Conservation (phyloP, 176 grass and related monocot genomes). For the Coix lacrymajobi region DNA sequence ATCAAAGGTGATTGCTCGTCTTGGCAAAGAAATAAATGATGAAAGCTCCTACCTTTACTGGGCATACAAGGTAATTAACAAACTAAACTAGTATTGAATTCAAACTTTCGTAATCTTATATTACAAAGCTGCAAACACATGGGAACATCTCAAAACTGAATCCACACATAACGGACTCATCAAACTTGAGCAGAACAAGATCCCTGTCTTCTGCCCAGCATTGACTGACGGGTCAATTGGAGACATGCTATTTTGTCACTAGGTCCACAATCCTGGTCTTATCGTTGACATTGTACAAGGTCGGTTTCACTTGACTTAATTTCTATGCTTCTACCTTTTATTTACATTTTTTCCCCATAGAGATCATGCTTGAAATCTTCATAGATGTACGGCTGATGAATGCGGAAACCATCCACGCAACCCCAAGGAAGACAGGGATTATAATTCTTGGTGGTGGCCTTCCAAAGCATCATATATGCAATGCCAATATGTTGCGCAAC, state of each 20-base stretch:
- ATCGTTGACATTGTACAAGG: constrained; percentile 93
- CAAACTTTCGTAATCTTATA: background rate
- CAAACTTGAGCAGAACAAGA: constrained; percentile 56
- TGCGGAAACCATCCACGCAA: constrained; percentile 75
- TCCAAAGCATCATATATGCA: constrained; percentile 94
- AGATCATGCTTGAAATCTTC: background rate
- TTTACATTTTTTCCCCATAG: background rate
- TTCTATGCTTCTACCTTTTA: background rate
- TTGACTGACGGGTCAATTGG: constrained; percentile 94
- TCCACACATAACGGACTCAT: constrained; percentile 5
- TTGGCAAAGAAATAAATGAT: constrained; percentile 95
- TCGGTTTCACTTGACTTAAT: constrained; percentile 11
- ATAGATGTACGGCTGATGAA: constrained; percentile 82
- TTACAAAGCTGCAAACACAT: background rate
- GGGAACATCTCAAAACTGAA: background rate
- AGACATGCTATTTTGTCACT: constrained; percentile 91
- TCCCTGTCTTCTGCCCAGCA: constrained; percentile 79
- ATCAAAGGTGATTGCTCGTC: constrained; percentile 83
- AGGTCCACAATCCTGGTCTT: constrained; percentile 74
- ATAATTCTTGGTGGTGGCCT: constrained; percentile 85
- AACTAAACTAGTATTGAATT: too few species aligned
- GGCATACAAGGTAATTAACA: constrained; percentile 71
- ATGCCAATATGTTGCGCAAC: constrained; percentile 96
- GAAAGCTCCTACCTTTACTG: constrained; percentile 83
- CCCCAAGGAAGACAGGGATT: constrained; percentile 70